Evolutionary conservation across 1,284 basidiomycete genomes (phyloP).

Genomic region (Ganoderma sinense): DNA sequence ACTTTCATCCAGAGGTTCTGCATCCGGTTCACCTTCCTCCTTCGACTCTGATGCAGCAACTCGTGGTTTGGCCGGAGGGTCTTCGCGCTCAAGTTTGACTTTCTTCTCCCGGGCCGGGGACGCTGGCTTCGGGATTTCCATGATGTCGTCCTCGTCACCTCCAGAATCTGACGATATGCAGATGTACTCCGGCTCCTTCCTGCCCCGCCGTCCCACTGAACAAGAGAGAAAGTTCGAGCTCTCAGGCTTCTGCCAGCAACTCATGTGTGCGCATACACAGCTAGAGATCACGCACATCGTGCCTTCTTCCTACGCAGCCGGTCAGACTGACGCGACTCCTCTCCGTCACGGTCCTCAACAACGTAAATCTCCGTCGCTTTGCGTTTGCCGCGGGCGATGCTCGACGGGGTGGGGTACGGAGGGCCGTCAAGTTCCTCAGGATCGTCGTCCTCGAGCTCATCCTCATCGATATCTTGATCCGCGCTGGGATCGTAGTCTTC

Average conservation of each 20-base stretch:
- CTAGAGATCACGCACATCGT: background rate
- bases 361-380: background rate
- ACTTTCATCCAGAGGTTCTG: background rate
- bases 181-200: background rate
- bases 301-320: background rate
- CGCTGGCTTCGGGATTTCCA: background rate
- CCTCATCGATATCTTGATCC: background rate
- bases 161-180: constrained; percentile 6
- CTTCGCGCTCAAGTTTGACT: background rate
- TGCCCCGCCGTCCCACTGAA: background rate
- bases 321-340: background rate
- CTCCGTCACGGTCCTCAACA: background rate
- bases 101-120: background rate
- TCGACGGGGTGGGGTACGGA: constrained; percentile 1
- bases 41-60: background rate
- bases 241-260: background rate
- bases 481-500: background rate
- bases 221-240: background rate
- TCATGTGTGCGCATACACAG: background rate
- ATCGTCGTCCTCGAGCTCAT: background rate
- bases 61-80: background rate
- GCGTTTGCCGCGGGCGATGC: background rate
- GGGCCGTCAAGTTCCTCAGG: background rate
- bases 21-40: background rate
- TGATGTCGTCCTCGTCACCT: background rate